Conservation (phyloP, 2,329 filamentous ascomycete genomes). For the Colletotrichum sp. region DNA sequence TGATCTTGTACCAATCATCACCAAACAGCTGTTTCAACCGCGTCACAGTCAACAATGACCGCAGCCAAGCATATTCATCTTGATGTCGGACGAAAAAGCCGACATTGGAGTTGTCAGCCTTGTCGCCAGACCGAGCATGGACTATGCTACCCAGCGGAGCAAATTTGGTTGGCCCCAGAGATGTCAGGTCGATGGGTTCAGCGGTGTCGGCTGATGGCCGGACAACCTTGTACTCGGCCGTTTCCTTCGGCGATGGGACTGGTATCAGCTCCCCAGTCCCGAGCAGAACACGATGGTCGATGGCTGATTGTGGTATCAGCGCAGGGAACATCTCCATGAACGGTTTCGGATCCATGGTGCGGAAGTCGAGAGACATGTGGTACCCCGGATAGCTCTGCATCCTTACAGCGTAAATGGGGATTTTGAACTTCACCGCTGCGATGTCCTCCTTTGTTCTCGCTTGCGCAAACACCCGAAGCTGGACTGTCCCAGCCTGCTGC, state of each 20-base stretch:
- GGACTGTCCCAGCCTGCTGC: constrained; percentile 27
- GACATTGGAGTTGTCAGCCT: constrained; percentile 40
- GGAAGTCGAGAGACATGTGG: constrained; percentile 48
- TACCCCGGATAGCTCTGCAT: constrained; percentile 49
- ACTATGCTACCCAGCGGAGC: constrained; percentile 35
- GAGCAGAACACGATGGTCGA: constrained; percentile 29
- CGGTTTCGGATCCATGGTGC: constrained; percentile 44
- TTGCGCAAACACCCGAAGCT: constrained; percentile 28
- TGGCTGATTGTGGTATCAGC: constrained; percentile 29
- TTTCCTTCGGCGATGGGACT: background rate
- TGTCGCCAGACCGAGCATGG: constrained; percentile 42
- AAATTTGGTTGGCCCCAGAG: background rate
- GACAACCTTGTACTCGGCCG: background rate
- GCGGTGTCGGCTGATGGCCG: constrained; percentile 10
- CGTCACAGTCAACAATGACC: constrained; percentile 35
- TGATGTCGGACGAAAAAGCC: constrained; percentile 43
- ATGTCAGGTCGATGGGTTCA: background rate
- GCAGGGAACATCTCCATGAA: constrained; percentile 50
- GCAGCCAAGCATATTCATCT: constrained; percentile 45
- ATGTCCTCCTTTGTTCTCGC: constrained; percentile 27
- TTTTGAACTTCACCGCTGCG: constrained; percentile 26
- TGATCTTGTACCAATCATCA: constrained; percentile 24
- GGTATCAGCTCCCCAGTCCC: background rate
- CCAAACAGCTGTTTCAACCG: constrained; percentile 25
- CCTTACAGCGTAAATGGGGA: constrained; percentile 39